These are phyloP conservation scores for Saussurea involucrata DNA, from an alignment of 129 eudicot genomes.

Conservation along the genomic window DNA sequence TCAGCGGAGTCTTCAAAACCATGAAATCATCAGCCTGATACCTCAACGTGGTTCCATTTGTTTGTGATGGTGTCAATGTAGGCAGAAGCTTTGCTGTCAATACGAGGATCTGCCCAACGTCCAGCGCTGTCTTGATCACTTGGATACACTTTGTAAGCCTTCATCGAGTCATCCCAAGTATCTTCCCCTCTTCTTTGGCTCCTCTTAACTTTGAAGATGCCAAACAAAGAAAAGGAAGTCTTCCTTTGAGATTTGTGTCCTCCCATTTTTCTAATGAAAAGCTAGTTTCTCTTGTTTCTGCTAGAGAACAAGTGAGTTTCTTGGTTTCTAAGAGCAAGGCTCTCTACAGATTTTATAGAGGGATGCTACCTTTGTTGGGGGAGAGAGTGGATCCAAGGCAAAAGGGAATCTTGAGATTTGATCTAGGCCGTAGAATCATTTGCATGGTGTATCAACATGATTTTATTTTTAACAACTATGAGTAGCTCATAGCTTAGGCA, in stretches of 20 bases:
- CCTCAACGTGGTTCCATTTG: conserved; percentile 27
- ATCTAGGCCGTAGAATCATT: background rate
- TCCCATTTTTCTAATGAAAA: conserved; percentile 5
- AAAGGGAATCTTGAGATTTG: conserved; percentile 7
- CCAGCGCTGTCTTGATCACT: conserved; percentile 30
- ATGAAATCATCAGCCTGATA: conserved; percentile 9
- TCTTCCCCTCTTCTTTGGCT: conserved; percentile 10
- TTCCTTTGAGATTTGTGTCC: conserved; percentile 22
- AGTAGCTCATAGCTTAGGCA: conserved; percentile 14
- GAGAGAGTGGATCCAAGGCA: background rate
- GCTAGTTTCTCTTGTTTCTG: background rate
- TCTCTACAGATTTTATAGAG: conserved; percentile 17
- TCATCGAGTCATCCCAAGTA: conserved; percentile 25
- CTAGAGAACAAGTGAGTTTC: background rate
- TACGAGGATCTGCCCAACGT: conserved; percentile 26
- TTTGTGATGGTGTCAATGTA: conserved; percentile 20
- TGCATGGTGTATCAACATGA: background rate
- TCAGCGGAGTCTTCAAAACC: background rate
- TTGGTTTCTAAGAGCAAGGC: background rate
- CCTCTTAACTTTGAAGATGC: conserved; percentile 25
- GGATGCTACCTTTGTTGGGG: background rate
- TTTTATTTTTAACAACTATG: background rate
- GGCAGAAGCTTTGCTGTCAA: conserved; percentile 27
- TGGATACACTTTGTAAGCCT: conserved; percentile 27
- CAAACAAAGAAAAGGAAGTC: conserved; percentile 18